phyloP scores from a whole-genome alignment of 2,329 filamentous ascomycete genomes.

The Beauveria bassiana region DNA sequence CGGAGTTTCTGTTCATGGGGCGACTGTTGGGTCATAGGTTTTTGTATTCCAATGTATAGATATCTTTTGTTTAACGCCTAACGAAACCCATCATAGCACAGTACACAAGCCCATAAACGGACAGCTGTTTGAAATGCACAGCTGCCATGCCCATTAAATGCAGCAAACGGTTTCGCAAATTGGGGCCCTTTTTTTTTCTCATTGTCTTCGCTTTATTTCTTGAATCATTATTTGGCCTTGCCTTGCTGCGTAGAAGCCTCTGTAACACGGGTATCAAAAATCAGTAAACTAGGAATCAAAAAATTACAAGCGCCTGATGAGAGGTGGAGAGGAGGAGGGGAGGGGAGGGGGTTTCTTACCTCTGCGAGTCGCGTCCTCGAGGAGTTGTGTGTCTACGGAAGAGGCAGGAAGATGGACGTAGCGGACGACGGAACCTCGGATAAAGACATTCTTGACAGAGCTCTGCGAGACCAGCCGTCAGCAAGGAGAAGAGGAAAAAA shows the following conservation, averaged over 20 bases:
- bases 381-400: conserved; percentile 74
- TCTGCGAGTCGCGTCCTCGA: conserved; percentile 88
- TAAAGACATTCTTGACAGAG: conserved; percentile 92
- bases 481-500: background rate
- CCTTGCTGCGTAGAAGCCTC: conserved; percentile 51
- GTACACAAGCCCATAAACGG: conserved; percentile 1
- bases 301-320: no score
- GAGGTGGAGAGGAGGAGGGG: no score
- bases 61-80: conserved; percentile 10
- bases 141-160: background rate
- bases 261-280: conserved; percentile 18
- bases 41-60: conserved; percentile 11
- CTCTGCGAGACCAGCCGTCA: conserved; percentile 31
- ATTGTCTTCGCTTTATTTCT: background rate
- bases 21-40: background rate
- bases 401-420: conserved; percentile 82
- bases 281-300: no score
- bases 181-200: background rate
- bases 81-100: conserved; percentile 10
- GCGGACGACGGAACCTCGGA: conserved; percentile 83
- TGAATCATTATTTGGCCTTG: conserved; percentile 38
- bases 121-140: background rate
- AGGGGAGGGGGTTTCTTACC: conserved; percentile 39
- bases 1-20: background rate
- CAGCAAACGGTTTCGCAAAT: background rate